Evolutionary conservation across 139 green algal species (phyloP).

Genomic region (Monoraphidium neglectum): DNA sequence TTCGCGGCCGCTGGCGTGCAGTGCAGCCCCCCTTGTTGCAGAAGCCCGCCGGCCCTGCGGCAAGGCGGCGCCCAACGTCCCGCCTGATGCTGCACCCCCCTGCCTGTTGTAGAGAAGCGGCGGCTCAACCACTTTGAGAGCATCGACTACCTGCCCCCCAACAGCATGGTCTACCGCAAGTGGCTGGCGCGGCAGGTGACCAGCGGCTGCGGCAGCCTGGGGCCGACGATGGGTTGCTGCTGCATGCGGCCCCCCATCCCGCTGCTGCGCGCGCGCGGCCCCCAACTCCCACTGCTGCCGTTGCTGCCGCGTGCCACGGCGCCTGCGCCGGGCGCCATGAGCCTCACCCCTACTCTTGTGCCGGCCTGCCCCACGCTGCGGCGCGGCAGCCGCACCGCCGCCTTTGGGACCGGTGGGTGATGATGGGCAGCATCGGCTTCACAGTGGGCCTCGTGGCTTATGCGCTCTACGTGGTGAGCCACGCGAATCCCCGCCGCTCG

Average conservation of each 20-base stretch:
- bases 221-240: no score
- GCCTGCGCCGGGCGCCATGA: conserved; percentile 9
- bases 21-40: not conserved
- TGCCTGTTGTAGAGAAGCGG: conserved; percentile 54
- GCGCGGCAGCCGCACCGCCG: conserved; percentile 57
- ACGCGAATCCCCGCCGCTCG: no score
- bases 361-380: not conserved
- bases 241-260: no score
- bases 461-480: conserved; percentile 61
- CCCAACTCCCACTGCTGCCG: no score
- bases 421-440: conserved; percentile 86
- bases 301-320: no score
- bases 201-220: not conserved
- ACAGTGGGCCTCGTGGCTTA: conserved; percentile 73
- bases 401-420: conserved; percentile 83
- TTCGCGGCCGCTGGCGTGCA: not conserved
- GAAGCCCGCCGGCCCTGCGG: not conserved
- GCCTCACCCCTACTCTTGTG: not conserved
- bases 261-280: no score
- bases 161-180: conserved; percentile 74
- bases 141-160: conserved; percentile 91
- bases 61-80: not conserved
- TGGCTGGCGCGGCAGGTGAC: conserved; percentile 69
- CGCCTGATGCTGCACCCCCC: not conserved
- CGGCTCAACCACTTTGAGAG: conserved; percentile 70